A percentile compares a stretch with the other conserved stretches of the same genome.
Conservation (phyloP, 805 yeast genomes). For the Starmerella stellata region DNA sequence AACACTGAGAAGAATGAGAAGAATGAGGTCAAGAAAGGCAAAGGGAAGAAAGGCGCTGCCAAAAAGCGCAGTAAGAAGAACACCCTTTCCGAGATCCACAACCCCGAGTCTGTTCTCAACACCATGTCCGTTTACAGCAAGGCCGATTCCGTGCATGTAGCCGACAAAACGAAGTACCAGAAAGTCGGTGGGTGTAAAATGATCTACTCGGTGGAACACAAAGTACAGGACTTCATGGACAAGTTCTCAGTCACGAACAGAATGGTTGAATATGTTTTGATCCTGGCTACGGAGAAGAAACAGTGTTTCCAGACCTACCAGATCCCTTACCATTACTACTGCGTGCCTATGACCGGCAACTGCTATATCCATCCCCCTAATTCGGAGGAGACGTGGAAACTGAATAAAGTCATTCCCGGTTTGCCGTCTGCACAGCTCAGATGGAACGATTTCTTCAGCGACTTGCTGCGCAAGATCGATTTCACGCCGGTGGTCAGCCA, state of each 20-base stretch:
- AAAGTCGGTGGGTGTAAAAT: background rate
- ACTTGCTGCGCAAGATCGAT: background rate
- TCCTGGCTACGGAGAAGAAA: background rate
- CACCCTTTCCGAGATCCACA: too few species aligned
- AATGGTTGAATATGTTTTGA: background rate
- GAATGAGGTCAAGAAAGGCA: too few species aligned
- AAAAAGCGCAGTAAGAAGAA: too few species aligned
- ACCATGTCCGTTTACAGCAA: background rate
- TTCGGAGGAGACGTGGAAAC: background rate
- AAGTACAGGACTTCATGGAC: background rate
- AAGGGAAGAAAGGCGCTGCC: too few species aligned
- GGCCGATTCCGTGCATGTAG: background rate
- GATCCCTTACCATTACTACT: background rate
- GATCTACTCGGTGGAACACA: background rate
- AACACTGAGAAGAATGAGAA: too few species aligned
- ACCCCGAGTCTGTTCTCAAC: too few species aligned
- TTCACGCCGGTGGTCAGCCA: background rate
- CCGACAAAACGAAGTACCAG: background rate
- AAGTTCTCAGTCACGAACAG: background rate
- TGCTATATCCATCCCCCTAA: background rate
- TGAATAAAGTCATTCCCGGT: background rate
- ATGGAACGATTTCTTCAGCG: background rate
- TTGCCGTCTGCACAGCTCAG: background rate
- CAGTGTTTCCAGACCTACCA: background rate
- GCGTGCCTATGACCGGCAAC: background rate